Base-by-base conservation (phyloP, 2,329 filamentous ascomycete genomes). In the Fusarium sp. region DNA sequence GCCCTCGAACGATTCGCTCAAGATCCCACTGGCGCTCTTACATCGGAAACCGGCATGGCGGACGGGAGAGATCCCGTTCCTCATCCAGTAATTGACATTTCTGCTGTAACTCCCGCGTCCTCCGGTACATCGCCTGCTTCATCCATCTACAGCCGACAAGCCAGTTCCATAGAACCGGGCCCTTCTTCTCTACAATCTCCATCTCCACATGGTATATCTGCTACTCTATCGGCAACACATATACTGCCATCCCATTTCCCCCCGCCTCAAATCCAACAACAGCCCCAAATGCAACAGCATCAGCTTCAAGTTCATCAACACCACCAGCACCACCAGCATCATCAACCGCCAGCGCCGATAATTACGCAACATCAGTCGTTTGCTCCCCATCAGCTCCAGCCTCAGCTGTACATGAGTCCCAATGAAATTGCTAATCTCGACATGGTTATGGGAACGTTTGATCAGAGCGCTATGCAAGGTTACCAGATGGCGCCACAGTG, bases 41-140 rank as follows among this genome's bases (percentile, higher is more conserved):
- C 77, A 18, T 76, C 80, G 16, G 82, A 86, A 61, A 82, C 81
- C 13, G 83, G 83, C 51, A 86, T 87, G 85, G 83, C 83, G 10
- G 84, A 87, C 52, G 83, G 84, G 58, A 79, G 74, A 57, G 79
- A 81, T 24, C 75, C 77, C 14, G 69, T 78, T 3, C 77, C 79
- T 20, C 61, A 74, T 41, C 63, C 72, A n/a, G 56, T 73, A 16
- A 54, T 42, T 6, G 40, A 60, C 29, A 30, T 60, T 51, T n/a
- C 13, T 70, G 65, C 73, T 37, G 52, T 74, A n/a, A 52, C 60
- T 29, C 42, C 69, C 12, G 41, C 48, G 41, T 61, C 49, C 7
- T 64, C 40, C 55, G 60, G 20, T 20, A 74, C 42, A 7, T 69
- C 73, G 6, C 71, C 74, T 18, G 53, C 74, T 29, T 68, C 72